A percentile compares a stretch with the other conserved stretches of the same genome.
Conservation (phyloP, 2,329 filamentous ascomycete species). For the Byssochlamys sp. region DNA sequence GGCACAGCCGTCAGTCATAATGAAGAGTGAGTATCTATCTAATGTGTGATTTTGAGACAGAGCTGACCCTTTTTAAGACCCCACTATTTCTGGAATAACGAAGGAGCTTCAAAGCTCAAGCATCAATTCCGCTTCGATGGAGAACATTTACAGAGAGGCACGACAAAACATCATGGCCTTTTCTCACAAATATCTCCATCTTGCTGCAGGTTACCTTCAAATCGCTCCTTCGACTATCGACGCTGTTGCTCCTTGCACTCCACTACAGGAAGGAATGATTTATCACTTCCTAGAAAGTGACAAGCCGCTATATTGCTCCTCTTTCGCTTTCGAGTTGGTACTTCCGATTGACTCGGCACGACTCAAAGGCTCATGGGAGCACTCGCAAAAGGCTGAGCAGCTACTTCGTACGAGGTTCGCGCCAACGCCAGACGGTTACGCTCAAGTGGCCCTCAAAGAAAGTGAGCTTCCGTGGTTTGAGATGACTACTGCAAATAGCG, state of each 20-base stretch:
- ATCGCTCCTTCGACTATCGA: conserved; percentile 51
- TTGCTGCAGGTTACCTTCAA: conserved; percentile 45
- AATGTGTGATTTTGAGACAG: conserved; percentile 25
- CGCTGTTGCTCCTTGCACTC: conserved; percentile 69
- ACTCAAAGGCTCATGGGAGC: conserved; percentile 51
- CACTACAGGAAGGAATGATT: conserved; percentile 79
- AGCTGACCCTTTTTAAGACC: conserved; percentile 34
- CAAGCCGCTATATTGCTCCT: conserved; percentile 62
- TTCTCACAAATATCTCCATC: conserved; percentile 50
- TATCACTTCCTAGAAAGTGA: conserved; percentile 54
- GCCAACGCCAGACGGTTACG: conserved; percentile 62
- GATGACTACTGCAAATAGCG: conserved; percentile 15
- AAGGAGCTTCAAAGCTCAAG: conserved; percentile 12
- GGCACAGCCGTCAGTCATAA: conserved; percentile 56
- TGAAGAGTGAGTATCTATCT: conserved; percentile 45
- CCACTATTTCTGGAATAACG: conserved; percentile 32
- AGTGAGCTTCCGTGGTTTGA: conserved; percentile 38
- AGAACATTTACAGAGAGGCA: conserved; percentile 36
- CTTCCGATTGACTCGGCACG: conserved; percentile 34
- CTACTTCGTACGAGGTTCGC: conserved; percentile 67
- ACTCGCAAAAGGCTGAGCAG: conserved; percentile 44
- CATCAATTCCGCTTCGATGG: conserved; percentile 1
- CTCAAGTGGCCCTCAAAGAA: conserved; percentile 57
- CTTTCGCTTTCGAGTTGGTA: conserved; percentile 54
- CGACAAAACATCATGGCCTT: conserved; percentile 56